phyloP scores from a whole-genome alignment of 345 rosid species.

The Gossypium stocksii region DNA sequence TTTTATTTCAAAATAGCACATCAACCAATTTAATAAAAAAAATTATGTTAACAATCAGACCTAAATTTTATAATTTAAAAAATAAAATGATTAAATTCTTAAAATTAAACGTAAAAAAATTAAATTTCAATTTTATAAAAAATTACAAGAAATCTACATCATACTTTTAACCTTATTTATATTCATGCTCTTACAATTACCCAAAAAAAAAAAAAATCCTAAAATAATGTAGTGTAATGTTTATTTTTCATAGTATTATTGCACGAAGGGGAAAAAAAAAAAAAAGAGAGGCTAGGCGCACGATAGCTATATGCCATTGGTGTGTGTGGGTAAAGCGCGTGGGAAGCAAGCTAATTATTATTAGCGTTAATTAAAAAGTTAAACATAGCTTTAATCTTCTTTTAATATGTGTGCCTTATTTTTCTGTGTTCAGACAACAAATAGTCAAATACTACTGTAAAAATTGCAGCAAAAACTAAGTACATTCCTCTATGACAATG shows the following conservation, averaged over 20 bases:
- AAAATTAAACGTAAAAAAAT: too few relatives aligned
- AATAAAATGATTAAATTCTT: not conserved
- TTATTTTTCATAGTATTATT: not conserved
- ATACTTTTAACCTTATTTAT: too few relatives aligned
- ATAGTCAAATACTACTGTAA: not conserved
- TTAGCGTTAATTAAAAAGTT: not conserved
- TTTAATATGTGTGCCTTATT: not conserved
- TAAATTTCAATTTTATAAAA: too few relatives aligned
- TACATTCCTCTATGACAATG: not conserved
- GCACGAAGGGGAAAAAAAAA: not conserved
- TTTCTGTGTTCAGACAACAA: not conserved
- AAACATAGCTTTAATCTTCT: not conserved
- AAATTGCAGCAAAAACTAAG: not conserved
- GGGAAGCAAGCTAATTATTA: not conserved
- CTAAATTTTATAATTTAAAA: too few relatives aligned
- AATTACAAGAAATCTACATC: too few relatives aligned
- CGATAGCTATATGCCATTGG: conserved; percentile 10
- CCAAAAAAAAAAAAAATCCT: too few relatives aligned
- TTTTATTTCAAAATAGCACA: too few relatives aligned
- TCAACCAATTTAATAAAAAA: too few relatives aligned
- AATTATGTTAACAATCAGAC: too few relatives aligned
- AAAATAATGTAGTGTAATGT: too few relatives aligned
- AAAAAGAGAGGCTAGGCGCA: not conserved
- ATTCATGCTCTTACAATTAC: too few relatives aligned
- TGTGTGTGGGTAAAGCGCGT: conserved; percentile 1